Percentiles rank a stretch among this genome's conserved stretches.
Evolutionary conservation across 2,329 filamentous ascomycete species (phyloP).

Genomic region (Chaetomiaceae sp.): DNA sequence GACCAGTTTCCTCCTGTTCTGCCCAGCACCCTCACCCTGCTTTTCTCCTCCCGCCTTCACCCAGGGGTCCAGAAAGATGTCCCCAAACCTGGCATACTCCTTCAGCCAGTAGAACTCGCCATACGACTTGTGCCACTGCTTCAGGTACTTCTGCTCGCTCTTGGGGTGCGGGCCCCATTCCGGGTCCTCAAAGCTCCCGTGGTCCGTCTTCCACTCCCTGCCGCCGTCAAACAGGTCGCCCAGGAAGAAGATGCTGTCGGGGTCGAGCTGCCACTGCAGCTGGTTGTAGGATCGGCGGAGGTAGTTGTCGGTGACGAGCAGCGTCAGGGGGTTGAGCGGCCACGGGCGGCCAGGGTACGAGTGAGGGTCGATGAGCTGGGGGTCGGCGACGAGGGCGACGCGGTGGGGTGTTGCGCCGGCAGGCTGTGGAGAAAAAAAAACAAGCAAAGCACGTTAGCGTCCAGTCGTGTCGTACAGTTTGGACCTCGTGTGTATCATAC

Average conservation of each 20-base stretch:
- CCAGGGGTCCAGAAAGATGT: conserved; percentile 74
- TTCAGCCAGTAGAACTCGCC: conserved; percentile 77
- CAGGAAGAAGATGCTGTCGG: conserved; percentile 84
- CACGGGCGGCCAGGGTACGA: conserved; percentile 81
- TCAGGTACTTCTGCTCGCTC: conserved; percentile 50
- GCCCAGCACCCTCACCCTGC: conserved; percentile 41
- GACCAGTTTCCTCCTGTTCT: conserved; percentile 70
- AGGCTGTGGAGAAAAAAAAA: conserved; percentile 51
- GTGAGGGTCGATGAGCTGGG: conserved; percentile 87
- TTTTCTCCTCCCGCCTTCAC: conserved; percentile 51
- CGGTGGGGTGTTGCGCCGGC: conserved; percentile 73
- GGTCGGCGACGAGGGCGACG: conserved; percentile 80
- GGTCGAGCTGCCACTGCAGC: conserved; percentile 69
- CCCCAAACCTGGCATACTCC: conserved; percentile 82
- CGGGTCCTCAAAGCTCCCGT: conserved; percentile 55
- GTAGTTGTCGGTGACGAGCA: conserved; percentile 78
- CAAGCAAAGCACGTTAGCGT: conserved; percentile 19
- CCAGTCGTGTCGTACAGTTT: not conserved
- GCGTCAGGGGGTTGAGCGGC: conserved; percentile 50
- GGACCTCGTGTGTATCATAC: conserved; percentile 44
- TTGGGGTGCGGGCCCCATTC: conserved; percentile 52
- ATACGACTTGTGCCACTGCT: conserved; percentile 69
- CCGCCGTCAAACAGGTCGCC: conserved; percentile 96
- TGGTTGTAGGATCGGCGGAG: conserved; percentile 76
- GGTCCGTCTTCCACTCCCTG: conserved; percentile 80